Conservation (phyloP, 768 basidiomycete genomes). For the Boletus patriciae region DNA sequence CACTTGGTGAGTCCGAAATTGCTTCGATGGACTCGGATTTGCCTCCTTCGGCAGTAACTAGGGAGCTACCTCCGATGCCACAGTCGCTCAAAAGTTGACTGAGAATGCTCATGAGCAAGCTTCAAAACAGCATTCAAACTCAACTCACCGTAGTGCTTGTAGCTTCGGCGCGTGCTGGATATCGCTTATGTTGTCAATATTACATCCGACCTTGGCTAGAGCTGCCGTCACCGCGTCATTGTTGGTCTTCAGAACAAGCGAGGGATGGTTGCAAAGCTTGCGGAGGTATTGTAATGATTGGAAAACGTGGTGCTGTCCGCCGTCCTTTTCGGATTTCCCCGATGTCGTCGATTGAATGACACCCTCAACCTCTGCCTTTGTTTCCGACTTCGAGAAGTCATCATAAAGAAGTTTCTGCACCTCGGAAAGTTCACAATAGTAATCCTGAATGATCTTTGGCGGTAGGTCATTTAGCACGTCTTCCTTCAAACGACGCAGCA, state of each 20-base stretch:
- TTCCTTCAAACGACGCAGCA: constrained; percentile 94
- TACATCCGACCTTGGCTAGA: constrained; percentile 55
- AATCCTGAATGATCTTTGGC: constrained; percentile 99
- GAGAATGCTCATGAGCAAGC: constrained; percentile 7
- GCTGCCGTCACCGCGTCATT: constrained; percentile 56
- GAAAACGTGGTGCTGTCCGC: constrained; percentile 85
- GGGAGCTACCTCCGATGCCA: constrained; percentile 71
- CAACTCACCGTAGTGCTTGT: constrained; percentile 77
- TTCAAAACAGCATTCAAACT: not conserved
- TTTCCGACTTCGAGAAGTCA: constrained; percentile 83
- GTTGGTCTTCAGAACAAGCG: constrained; percentile 80
- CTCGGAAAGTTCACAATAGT: constrained; percentile 96
- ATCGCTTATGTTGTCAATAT: constrained; percentile 57
- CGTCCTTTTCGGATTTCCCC: constrained; percentile 35
- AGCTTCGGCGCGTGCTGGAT: constrained; percentile 94
- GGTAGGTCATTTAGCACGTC: constrained; percentile 94
- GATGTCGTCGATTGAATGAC: constrained; percentile 51
- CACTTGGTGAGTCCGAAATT: constrained; percentile 45
- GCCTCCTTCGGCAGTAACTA: constrained; percentile 47
- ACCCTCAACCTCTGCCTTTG: constrained; percentile 60
- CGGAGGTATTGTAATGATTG: constrained; percentile 95
- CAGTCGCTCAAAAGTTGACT: constrained; percentile 95
- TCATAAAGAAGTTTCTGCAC: constrained; percentile 94
- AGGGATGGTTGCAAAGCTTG: constrained; percentile 97
- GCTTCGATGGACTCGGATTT: constrained; percentile 71